These are phyloP conservation scores for Tuber brumale DNA, from an alignment of 495 filamentous ascomycete species.

Conservation along the genomic window DNA sequence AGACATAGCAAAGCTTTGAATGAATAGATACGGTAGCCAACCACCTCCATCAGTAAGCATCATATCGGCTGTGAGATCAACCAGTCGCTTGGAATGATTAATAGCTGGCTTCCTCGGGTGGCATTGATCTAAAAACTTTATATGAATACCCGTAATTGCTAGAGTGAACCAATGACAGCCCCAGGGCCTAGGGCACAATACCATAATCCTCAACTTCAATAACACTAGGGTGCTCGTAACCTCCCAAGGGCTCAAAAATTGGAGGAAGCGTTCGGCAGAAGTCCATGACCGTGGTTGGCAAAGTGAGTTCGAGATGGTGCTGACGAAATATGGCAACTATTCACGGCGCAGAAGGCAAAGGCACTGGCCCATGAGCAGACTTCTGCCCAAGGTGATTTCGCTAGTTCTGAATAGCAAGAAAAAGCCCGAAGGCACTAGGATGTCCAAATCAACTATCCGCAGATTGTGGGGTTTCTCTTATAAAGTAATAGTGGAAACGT, in stretches of 20 bases:
- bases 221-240: not conserved
- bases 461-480: not conserved
- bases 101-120: not conserved
- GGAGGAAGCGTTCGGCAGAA: not conserved
- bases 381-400: not conserved
- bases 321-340: not conserved
- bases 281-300: not conserved
- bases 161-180: not conserved
- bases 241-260: not conserved
- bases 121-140: not conserved
- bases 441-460: not conserved
- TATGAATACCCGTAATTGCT: not conserved
- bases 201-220: not conserved
- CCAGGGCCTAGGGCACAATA: not conserved
- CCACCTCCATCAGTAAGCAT: not conserved
- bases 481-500: not conserved
- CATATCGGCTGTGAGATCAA: slow-evolving; percentile 2
- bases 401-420: not conserved
- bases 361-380: not conserved
- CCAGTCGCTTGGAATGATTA: not conserved
- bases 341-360: not conserved
- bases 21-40: not conserved
- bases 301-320: not conserved
- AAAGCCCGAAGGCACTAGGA: not conserved
- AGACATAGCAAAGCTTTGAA: not conserved